Base-by-base conservation (phyloP, 495 filamentous ascomycete species). In the Platismatia glauca region DNA sequence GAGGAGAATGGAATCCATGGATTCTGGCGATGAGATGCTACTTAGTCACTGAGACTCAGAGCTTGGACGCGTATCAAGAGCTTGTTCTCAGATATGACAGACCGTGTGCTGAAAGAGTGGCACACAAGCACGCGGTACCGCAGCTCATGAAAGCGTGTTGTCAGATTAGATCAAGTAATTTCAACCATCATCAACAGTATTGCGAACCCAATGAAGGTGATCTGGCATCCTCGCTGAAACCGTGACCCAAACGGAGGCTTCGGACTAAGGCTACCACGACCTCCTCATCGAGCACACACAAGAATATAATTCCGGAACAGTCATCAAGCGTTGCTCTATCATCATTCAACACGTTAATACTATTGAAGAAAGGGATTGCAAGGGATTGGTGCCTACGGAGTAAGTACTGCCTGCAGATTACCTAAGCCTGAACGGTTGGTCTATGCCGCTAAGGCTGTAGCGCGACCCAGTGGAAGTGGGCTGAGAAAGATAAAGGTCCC, bases 151-250 rank as follows among this genome's bases (percentile, higher is more conserved):
- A 6, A 20, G 22, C 13, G 43, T 50, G 66, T 64, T 67, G 68
- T 82, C 79, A 79, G 79, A 82, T 82, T 82, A 82, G 79, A 82
- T 82, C 79, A 82, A 82, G 79, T 80, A 70, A 76, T 76, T 78
- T 76, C 65, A 59, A 59, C 76, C 76, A 60, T 78, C 79, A 81
- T 61, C 67, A 71, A 76, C 66, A 66, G 64, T 52, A 43, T 56
- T 41, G 52, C 59, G 27, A 56, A 57, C 38, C 16, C 37, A 52
- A 50, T 31, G 44, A 50, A 46, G 53, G 34, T 24, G 38, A 53
- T 53, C 57, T 57, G 50, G 34, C 56, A 64, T 63, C 38, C 39
- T 38, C 66, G 69, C 72, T 74, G 76, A 79, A 79, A 77, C 78
- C 74, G 70, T 68, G 53, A 43, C 9, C 58, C 48, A 71, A 69